phyloP scores from a whole-genome alignment of 108 stramenopile species.

The Nannochloropsis oceanica region DNA sequence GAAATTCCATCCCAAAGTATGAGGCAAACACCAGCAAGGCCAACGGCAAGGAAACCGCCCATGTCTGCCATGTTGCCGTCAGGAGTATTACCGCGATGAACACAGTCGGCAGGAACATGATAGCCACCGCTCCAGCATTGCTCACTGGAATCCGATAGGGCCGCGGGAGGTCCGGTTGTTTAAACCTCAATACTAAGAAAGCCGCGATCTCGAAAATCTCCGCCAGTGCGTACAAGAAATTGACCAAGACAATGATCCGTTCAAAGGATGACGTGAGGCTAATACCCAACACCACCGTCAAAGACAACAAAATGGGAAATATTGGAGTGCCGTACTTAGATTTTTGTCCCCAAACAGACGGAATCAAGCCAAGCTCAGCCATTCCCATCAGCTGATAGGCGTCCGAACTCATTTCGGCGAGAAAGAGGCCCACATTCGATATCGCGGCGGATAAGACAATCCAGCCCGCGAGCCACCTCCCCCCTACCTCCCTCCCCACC shows the following conservation, averaged over 20 bases:
- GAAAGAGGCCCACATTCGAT: slow-evolving; percentile 68
- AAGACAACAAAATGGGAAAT: slow-evolving; percentile 57
- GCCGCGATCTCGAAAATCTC: slow-evolving; percentile 77
- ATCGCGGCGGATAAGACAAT: slow-evolving; percentile 71
- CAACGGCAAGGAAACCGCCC: neutral
- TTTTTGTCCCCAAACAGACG: slow-evolving; percentile 50
- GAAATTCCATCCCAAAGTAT: too few species aligned
- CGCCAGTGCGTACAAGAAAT: slow-evolving; percentile 74
- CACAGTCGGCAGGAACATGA: slow-evolving; percentile 11
- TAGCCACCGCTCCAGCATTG: neutral
- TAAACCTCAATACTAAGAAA: slow-evolving; percentile 67
- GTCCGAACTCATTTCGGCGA: slow-evolving; percentile 77
- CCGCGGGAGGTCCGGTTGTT: slow-evolving; percentile 23
- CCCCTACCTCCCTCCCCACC: slow-evolving; percentile 59
- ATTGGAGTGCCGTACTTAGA: slow-evolving; percentile 74
- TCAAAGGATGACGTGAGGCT: slow-evolving; percentile 37
- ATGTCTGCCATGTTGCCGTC: slow-evolving; percentile 7
- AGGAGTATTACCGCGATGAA: slow-evolving; percentile 1
- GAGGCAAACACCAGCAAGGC: neutral
- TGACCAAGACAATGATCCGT: slow-evolving; percentile 51
- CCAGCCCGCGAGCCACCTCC: slow-evolving; percentile 81
- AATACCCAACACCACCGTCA: slow-evolving; percentile 52
- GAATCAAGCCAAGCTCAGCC: slow-evolving; percentile 71
- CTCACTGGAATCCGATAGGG: slow-evolving; percentile 22
- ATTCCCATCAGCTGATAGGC: slow-evolving; percentile 80